Percentiles rank a stretch among this genome's conserved stretches.
These are phyloP conservation scores for Colletotrichum kahawae DNA, from an alignment of 2,329 filamentous ascomycete species.

Conservation along the genomic window DNA sequence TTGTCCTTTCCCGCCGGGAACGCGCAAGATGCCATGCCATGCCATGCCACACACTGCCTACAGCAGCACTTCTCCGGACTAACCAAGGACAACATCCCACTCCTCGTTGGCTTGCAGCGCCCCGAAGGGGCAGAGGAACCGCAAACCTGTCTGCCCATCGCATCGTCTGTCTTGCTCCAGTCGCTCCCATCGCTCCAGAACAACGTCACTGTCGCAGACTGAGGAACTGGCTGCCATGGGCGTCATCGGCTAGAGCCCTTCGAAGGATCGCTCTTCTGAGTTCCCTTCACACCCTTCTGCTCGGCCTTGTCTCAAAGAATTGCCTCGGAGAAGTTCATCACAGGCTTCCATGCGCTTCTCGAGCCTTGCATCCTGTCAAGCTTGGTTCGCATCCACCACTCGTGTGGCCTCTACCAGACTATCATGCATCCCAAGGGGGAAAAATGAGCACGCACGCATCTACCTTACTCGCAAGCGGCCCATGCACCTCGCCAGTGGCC, in stretches of 20 bases:
- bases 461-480: constrained; percentile 2
- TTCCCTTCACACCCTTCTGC: constrained; percentile 5
- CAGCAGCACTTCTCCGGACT: neutral
- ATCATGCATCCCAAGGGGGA: neutral
- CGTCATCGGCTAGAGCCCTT: constrained; percentile 2
- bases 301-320: neutral
- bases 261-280: neutral
- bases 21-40: neutral
- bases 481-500: neutral
- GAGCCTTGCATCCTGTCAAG: neutral
- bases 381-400: neutral
- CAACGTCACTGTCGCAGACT: constrained; percentile 16
- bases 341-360: neutral
- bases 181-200: neutral
- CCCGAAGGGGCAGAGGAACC: neutral
- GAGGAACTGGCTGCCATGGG: too few species aligned
- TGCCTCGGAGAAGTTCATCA: constrained; percentile 7
- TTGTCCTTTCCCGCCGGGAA: constrained; percentile 15
- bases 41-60: neutral
- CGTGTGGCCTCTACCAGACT: neutral
- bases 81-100: neutral
- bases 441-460: neutral
- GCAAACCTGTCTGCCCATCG: neutral
- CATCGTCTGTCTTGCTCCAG: neutral
- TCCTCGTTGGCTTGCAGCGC: neutral